Evolutionary conservation across 331 rosid genomes (phyloP).

Genomic region (Malus hybrid): DNA sequence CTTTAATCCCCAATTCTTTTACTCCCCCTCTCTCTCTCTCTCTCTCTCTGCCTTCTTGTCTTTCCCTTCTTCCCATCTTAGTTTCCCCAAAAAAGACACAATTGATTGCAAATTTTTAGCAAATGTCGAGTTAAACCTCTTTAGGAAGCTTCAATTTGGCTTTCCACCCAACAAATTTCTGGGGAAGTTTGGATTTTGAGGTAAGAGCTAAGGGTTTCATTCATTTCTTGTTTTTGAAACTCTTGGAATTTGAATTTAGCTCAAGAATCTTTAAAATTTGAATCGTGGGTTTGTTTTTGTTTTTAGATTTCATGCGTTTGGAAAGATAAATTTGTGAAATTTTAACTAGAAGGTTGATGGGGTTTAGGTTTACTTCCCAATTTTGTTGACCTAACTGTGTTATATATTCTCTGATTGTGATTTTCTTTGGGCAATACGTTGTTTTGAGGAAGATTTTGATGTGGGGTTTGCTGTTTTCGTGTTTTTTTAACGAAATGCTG

Average conservation of each 20-base stretch:
- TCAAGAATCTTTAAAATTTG: not conserved
- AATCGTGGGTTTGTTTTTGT: not conserved
- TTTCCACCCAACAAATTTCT: not conserved
- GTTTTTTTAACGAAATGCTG: not conserved
- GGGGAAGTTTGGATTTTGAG: slow-evolving; percentile 1
- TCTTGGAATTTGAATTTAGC: slow-evolving; percentile 9
- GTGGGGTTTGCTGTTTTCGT: slow-evolving; percentile 2
- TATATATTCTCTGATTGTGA: not conserved
- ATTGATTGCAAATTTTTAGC: not conserved
- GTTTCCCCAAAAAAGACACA: not conserved
- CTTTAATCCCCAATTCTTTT: slow-evolving; percentile 6
- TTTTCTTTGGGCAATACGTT: not conserved
- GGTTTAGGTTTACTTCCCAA: not conserved
- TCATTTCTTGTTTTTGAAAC: slow-evolving; percentile 1
- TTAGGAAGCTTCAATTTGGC: not conserved
- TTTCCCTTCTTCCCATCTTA: not conserved
- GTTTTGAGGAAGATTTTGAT: not conserved
- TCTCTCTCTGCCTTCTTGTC: no score
- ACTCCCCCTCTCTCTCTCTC: not conserved
- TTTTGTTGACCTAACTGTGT: not conserved
- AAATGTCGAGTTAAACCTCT: not conserved
- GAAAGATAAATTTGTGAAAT: not conserved
- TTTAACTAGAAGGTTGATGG: not conserved
- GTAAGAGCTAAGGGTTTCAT: slow-evolving; percentile 18
- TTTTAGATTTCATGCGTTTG: not conserved